Evolutionary conservation across 1,139 yeast species (phyloP).

Genomic region (Yamadazyma dendronema): DNA sequence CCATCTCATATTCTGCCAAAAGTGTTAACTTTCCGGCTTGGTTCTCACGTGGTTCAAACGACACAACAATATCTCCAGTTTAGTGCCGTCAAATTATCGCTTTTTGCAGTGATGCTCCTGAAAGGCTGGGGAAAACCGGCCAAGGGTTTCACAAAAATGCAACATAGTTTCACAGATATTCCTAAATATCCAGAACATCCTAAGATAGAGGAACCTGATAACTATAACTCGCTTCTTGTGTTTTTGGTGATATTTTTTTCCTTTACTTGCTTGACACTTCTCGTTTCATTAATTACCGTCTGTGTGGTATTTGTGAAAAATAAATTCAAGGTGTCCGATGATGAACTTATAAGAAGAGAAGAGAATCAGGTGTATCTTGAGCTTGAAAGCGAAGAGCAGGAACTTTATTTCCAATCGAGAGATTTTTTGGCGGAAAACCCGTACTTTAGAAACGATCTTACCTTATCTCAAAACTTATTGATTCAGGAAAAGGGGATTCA

Average conservation of each 20-base stretch:
- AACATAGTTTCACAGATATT: not conserved
- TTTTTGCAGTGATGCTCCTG: not conserved
- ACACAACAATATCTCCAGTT: no score
- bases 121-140: not conserved
- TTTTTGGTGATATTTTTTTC: constrained; percentile 9
- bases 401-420: constrained; percentile 71
- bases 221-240: constrained; percentile 1
- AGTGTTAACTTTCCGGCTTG: no score
- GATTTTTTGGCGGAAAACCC: constrained; percentile 57
- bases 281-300: constrained; percentile 13
- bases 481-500: constrained; percentile 90
- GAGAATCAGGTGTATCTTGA: constrained; percentile 60
- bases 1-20: no score
- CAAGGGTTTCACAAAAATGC: not conserved
- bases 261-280: constrained; percentile 13
- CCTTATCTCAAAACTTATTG: constrained; percentile 50
- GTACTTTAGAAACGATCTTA: constrained; percentile 43
- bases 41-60: no score
- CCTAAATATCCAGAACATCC: not conserved
- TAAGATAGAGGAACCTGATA: not conserved
- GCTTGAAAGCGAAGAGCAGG: constrained; percentile 71
- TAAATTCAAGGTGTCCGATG: constrained; percentile 32
- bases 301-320: constrained; percentile 13
- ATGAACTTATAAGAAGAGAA: constrained; percentile 60
- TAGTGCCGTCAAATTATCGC: not conserved